These are phyloP conservation scores for Dactylellina parvicollis DNA, from an alignment of 2,329 filamentous ascomycete genomes.

Conservation along the genomic window DNA sequence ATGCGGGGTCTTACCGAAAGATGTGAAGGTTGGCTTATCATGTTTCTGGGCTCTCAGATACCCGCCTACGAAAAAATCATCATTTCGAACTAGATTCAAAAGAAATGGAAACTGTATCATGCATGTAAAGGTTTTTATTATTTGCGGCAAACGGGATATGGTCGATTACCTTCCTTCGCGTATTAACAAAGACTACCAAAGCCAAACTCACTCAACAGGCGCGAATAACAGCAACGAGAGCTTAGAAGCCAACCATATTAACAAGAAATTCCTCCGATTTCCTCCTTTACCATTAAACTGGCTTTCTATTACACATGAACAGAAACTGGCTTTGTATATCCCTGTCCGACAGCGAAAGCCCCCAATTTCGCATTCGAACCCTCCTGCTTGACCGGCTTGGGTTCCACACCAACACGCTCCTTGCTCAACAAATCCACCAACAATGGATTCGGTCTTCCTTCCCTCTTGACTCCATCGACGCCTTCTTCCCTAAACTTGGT, in stretches of 20 bases:
- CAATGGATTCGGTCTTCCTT: slow-evolving; percentile 83
- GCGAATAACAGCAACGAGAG: too few relatives aligned
- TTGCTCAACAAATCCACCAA: slow-evolving; percentile 91
- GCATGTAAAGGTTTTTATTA: too few relatives aligned
- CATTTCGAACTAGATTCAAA: too few relatives aligned
- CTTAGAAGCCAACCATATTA: not conserved
- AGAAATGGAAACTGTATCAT: too few relatives aligned
- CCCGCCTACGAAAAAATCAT: too few relatives aligned
- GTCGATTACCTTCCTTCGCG: too few relatives aligned
- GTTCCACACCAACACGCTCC: slow-evolving; percentile 91
- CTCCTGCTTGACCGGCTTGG: slow-evolving; percentile 68
- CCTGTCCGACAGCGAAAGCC: slow-evolving; percentile 36
- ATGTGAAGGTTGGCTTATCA: too few relatives aligned
- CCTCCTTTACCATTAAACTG: not conserved
- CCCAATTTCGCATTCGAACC: not conserved
- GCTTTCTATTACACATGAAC: slow-evolving; percentile 4
- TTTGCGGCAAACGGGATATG: too few relatives aligned
- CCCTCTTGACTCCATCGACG: slow-evolving; percentile 69
- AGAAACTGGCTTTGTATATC: slow-evolving; percentile 30
- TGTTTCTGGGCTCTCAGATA: too few relatives aligned
- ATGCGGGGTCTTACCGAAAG: too few relatives aligned
- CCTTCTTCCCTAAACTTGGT: slow-evolving; percentile 70
- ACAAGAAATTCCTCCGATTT: not conserved
- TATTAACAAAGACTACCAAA: too few relatives aligned
- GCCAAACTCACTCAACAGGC: too few relatives aligned